Evolutionary conservation across 1,284 basidiomycete genomes (phyloP).

Genomic region (Cutaneotrichosporon sp.): DNA sequence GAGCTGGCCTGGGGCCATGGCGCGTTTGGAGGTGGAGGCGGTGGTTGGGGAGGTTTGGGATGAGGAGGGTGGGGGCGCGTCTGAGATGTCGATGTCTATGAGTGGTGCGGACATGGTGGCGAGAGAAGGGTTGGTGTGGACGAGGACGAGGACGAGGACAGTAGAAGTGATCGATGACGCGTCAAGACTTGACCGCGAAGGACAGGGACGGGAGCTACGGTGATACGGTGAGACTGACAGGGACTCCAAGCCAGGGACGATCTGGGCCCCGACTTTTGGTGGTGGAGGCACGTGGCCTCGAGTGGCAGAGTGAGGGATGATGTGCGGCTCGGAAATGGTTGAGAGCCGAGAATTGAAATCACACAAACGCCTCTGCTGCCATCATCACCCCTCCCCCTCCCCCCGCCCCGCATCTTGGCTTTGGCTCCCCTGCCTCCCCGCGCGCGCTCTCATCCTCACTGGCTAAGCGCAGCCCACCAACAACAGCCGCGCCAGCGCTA

Average conservation of each 20-base stretch:
- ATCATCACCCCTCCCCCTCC: too few relatives aligned
- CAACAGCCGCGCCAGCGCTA: background rate
- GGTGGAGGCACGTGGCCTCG: background rate
- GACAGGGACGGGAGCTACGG: too few relatives aligned
- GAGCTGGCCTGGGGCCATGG: constrained; percentile 8
- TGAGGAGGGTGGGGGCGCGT: background rate
- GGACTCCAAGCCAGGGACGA: too few relatives aligned
- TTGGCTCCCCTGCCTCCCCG: background rate
- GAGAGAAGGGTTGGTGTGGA: background rate
- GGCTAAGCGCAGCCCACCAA: background rate
- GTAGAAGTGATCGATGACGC: background rate
- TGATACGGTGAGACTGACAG: too few relatives aligned
- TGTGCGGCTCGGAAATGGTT: background rate
- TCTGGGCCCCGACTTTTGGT: background rate
- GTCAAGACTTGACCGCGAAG: too few relatives aligned
- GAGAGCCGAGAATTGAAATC: constrained; percentile 1
- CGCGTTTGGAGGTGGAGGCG: background rate
- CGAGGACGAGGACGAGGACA: too few relatives aligned
- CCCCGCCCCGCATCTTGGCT: background rate
- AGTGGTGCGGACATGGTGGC: background rate
- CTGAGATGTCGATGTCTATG: too few relatives aligned
- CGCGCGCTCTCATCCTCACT: background rate
- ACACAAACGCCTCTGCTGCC: too few relatives aligned
- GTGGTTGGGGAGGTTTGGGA: background rate
- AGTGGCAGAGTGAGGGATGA: too few relatives aligned